phyloP scores from a whole-genome alignment of 371 early-diverging fungal species.

The Apophysomyces sp. region DNA sequence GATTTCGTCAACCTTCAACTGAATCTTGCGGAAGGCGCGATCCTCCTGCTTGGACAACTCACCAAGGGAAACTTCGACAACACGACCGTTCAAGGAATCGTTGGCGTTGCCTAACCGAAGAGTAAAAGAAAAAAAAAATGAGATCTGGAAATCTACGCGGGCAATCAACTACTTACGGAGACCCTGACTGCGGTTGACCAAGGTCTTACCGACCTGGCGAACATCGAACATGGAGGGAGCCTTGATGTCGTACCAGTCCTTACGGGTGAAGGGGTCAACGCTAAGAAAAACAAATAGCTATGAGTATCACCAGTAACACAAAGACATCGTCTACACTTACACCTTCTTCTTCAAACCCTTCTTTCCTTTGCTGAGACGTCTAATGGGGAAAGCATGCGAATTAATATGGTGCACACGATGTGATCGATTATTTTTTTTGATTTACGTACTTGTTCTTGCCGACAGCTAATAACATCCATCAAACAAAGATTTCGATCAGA shows the following conservation, averaged over 20 bases:
- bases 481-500: not conserved
- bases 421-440: not conserved
- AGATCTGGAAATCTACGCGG: not conserved
- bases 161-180: slow-evolving; percentile 65
- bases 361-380: slow-evolving; percentile 92
- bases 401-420: not conserved
- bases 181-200: slow-evolving; percentile 99
- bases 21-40: slow-evolving; percentile 97
- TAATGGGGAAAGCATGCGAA: slow-evolving; percentile 12
- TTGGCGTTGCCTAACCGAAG: slow-evolving; percentile 82
- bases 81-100: slow-evolving; percentile 96
- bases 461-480: slow-evolving; percentile 59
- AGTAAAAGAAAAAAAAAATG: not conserved
- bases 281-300: slow-evolving; percentile 33
- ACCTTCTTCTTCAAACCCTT: slow-evolving; percentile 97
- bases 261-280: slow-evolving; percentile 96
- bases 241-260: slow-evolving; percentile 99
- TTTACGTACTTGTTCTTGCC: slow-evolving; percentile 92
- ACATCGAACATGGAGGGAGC: slow-evolving; percentile 95
- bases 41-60: slow-evolving; percentile 98
- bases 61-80: slow-evolving; percentile 97
- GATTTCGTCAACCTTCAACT: slow-evolving; percentile 98
- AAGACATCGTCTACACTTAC: slow-evolving; percentile 58
- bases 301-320: not conserved
- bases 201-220: slow-evolving; percentile 97